Evolutionary conservation across 441 rosid genomes (phyloP).

Genomic region (Metrosideros polymorpha): DNA sequence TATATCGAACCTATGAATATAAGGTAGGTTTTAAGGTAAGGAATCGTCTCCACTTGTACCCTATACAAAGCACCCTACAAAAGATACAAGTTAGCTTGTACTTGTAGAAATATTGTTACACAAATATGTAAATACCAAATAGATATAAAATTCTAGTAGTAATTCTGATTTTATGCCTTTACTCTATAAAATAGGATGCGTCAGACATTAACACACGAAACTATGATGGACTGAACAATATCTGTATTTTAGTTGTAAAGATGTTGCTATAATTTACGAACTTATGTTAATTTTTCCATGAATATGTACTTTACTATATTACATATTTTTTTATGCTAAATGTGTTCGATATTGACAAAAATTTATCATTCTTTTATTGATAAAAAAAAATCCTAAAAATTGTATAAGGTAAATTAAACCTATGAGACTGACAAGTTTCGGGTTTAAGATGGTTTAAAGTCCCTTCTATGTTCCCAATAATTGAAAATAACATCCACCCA

Average conservation of each 20-base stretch:
- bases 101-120: background rate
- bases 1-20: background rate
- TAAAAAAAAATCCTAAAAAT: background rate
- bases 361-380: background rate
- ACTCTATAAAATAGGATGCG: background rate
- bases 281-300: background rate
- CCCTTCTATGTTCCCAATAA: background rate
- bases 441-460: background rate
- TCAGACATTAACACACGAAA: background rate
- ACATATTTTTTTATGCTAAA: background rate
- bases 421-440: background rate
- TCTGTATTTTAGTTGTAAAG: background rate
- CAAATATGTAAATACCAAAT: background rate
- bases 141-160: background rate
- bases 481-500: background rate
- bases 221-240: background rate
- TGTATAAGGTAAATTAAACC: background rate
- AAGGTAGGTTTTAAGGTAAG: background rate
- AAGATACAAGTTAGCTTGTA: background rate
- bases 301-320: constrained; percentile 3
- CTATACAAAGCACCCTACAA: background rate
- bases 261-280: background rate
- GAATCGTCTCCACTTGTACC: background rate
- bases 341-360: background rate
- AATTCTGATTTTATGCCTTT: background rate